Evolutionary conservation across 257 asterid species (phyloP), one percentile per base, ranked within the genome.

Genomic region (Solanum megistacrolobum): DNA sequence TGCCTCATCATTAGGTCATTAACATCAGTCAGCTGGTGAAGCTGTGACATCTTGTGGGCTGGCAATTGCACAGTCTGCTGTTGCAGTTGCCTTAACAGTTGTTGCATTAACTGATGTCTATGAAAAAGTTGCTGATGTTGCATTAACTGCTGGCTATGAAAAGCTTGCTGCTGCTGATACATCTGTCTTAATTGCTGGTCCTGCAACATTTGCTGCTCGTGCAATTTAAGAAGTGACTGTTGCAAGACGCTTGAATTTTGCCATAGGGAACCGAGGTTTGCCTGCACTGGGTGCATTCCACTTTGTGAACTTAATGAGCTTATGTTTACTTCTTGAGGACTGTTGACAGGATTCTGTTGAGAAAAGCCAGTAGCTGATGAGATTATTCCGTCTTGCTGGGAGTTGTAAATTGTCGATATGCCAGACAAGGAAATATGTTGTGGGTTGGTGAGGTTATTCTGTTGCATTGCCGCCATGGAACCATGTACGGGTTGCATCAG

Each of bases 1-100:
- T 94, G 98, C 90, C 96, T 94, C 94, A 92, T 91, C 92, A 92
- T 96, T 88, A 94, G 78, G 75, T 94, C 98, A 90, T 90, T 94
- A 38, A 94, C 68, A 85, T 96, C 99, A 92, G 89, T 92, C 81
- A 91, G 91, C 93, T 92, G 98, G 88, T 92, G 93, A 78, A 92
- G 92, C 84, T 94, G 98, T 86, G 92, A 90, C 90, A 95, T 86
- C 88, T 93, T 96, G 82, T 93, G 96, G 66, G 92, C 88, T 23
- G 95, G 90, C 91, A 94, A 90, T 20, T 92, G 88, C 12, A n/a
- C 69, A 41, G 93, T 79, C 83, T 92, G 94, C 90, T 93, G 96
- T 91, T 93, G 96, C 90, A 88, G 66, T 88, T 82, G 90, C 89
- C n/a, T 58, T 91, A 94, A 94, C 55, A 66, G 92, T 52, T 85